These are phyloP conservation scores for Terana coerulea DNA, from an alignment of 768 basidiomycete genomes.

Conservation along the genomic window DNA sequence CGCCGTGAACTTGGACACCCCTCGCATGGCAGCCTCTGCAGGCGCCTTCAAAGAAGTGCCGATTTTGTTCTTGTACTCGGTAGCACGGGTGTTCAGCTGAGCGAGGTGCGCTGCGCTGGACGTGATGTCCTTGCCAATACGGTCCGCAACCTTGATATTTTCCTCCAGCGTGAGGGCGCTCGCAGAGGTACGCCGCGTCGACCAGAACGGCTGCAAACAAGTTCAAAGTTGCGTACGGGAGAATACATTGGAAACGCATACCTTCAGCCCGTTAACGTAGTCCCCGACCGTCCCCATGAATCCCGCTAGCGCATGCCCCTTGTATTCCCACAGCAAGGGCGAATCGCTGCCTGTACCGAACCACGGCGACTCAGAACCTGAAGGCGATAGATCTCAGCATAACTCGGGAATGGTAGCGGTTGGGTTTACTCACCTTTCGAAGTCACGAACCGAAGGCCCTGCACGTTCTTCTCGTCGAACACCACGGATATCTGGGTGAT, in stretches of 20 bases:
- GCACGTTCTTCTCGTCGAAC: background rate
- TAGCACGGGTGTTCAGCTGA: background rate
- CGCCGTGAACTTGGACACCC: background rate
- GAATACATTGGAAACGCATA: background rate
- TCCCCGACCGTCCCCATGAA: background rate
- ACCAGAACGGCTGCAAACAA: slow-evolving; percentile 1
- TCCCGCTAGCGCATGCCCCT: slow-evolving; percentile 1
- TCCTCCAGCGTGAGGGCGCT: background rate
- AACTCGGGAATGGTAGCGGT: background rate
- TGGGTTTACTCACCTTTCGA: background rate
- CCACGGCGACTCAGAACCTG: background rate
- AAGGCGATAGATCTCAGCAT: background rate
- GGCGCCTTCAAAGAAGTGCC: background rate
- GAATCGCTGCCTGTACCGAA: background rate
- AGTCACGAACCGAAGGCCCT: background rate
- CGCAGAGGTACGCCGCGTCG: background rate
- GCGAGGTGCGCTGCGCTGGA: background rate
- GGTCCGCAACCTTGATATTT: background rate
- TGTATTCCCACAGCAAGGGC: background rate
- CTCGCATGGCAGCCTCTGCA: background rate
- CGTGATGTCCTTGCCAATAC: background rate
- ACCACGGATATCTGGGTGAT: background rate
- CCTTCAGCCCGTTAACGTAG: background rate
- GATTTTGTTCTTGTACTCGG: background rate
- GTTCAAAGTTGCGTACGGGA: no score